Evolutionary conservation across 768 basidiomycete genomes (phyloP).

Genomic region (Collybiopsis confluens): DNA sequence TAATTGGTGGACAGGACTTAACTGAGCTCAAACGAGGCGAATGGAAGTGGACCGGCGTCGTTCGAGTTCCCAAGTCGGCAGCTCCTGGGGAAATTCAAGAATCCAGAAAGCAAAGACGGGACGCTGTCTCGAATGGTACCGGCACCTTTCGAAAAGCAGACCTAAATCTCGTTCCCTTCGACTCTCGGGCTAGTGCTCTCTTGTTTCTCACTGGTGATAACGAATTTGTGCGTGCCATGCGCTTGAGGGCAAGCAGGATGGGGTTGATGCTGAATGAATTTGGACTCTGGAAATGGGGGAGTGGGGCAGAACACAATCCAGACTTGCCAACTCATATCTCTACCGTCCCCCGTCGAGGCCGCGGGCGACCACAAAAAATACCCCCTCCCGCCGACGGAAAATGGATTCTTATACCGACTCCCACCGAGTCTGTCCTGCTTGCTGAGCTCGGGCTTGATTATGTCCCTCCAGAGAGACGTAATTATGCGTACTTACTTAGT

Average conservation of each 20-base stretch:
- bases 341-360: not conserved
- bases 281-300: conserved; percentile 39
- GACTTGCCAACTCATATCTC: too few species aligned
- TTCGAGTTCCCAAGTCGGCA: conserved; percentile 24
- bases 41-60: conserved; percentile 36
- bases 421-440: conserved; percentile 22
- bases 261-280: conserved; percentile 40
- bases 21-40: conserved; percentile 17
- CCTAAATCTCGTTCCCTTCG: conserved; percentile 19
- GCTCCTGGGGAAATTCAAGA: conserved; percentile 9
- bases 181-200: conserved; percentile 34
- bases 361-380: not conserved
- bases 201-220: conserved; percentile 40
- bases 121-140: not conserved
- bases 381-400: conserved; percentile 8
- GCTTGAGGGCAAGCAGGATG: conserved; percentile 25
- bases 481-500: conserved; percentile 14
- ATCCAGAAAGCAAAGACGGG: not conserved
- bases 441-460: conserved; percentile 20
- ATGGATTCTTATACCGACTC: conserved; percentile 18
- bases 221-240: conserved; percentile 31
- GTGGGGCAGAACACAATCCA: not conserved
- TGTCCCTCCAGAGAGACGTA: conserved; percentile 24
- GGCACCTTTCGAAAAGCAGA: conserved; percentile 1
- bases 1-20: conserved; percentile 21